Base-by-base conservation (phyloP, 2,329 filamentous ascomycete species). In the Teratosphaeriaceae sp. region DNA sequence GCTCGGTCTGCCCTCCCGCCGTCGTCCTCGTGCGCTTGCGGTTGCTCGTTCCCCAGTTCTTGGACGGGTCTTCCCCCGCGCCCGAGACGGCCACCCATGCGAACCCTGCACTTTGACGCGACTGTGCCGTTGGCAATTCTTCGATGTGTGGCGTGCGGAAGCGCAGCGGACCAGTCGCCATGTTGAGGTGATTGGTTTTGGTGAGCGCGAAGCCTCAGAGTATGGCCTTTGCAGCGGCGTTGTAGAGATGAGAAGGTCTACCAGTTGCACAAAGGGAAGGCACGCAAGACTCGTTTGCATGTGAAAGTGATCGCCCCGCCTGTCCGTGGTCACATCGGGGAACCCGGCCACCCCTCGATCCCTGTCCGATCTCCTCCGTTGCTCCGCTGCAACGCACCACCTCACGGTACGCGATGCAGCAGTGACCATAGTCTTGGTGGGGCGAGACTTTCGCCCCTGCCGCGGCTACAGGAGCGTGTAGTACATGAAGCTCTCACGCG, bases 1-100 rank as follows among this genome's bases (percentile, higher is more conserved):
- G 46, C 18, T 62, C 59, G 7, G 53, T 61, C 47, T 67, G 65
- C 12, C 51, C 54, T 5, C 48, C 53, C 7, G 55, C 42, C 8
- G 73, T 65, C 56, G 72, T 77, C 49, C 84, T 76, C 22, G 79
- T 81, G 57, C 88, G 84, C 67, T 94, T 94, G 49, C 84, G 76
- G 36, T 57, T 61, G 8, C 54, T 51, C 5, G 58, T 59, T 15
- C 57, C 56, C 65, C 67, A 46, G 62, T 70, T 58, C 64, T 68
- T 61, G 60, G 71, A 75, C 66, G 69, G 67, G 53, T 72, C 60
- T 8, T 78, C 73, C 11, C 76, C 73, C 43, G 78, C 74, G 64
- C 75, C 61, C 13, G 77, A 81, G 60, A 95, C 87, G 22, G 88
- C 82, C 1, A 96, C 86, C 62, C 95, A 95, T 11, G 88, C 88